These are phyloP conservation scores for Corylus americana DNA, from an alignment of 306 rosid species.

Conservation along the genomic window DNA sequence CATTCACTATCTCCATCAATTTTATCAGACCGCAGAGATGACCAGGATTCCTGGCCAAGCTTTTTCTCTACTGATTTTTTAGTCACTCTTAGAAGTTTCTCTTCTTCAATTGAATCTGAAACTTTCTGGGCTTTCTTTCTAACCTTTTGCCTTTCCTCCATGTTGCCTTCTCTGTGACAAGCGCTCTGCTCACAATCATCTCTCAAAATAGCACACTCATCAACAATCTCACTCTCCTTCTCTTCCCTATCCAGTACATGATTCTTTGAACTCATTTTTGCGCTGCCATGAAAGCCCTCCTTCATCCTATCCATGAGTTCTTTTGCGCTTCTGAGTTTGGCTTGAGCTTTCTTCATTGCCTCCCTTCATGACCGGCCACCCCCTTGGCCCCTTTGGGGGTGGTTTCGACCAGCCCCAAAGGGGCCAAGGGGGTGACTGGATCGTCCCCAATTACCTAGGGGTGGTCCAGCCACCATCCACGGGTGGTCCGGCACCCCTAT, in stretches of 20 bases:
- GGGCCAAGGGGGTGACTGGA: too few relatives aligned
- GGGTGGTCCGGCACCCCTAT: too few relatives aligned
- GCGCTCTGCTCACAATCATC: conserved; percentile 39
- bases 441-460: too few relatives aligned
- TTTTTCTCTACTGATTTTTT: conserved; percentile 35
- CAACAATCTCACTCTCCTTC: conserved; percentile 30
- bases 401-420: too few relatives aligned
- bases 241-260: conserved; percentile 45
- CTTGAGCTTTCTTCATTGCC: conserved; percentile 61
- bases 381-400: too few relatives aligned
- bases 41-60: conserved; percentile 42
- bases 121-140: conserved; percentile 42
- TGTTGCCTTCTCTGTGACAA: conserved; percentile 36
- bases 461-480: too few relatives aligned
- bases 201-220: conserved; percentile 37
- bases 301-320: conserved; percentile 65
- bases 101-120: conserved; percentile 40
- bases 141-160: conserved; percentile 57
- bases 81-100: conserved; percentile 31
- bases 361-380: conserved; percentile 45
- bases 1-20: conserved; percentile 55
- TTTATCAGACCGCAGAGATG: conserved; percentile 52
- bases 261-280: conserved; percentile 37
- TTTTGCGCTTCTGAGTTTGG: conserved; percentile 56
- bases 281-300: conserved; percentile 43